Base-by-base conservation (phyloP, 2,329 filamentous ascomycete genomes). In the Talaromyces islandicus region DNA sequence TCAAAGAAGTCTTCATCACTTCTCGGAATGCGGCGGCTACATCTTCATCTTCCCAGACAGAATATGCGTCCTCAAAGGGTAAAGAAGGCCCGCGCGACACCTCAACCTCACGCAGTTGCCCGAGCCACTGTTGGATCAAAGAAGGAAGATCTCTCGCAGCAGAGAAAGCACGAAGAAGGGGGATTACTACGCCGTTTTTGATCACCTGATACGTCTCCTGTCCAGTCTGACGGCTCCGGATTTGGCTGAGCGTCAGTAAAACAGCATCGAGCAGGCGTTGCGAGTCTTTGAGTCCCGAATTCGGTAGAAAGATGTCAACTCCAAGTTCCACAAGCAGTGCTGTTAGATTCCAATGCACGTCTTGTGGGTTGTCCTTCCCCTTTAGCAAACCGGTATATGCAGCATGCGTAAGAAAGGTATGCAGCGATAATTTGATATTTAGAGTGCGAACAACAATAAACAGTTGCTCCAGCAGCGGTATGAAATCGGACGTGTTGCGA, bases 11-110 rank as follows among this genome's bases (percentile, higher is more conserved):
- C 27, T 67, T 69, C 60, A 74, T 62, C 57, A 74, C 54, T 17
- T 73, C 69, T 29, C 70, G 67, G 65, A 74, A 78, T 38, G 64
- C 66, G 27, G 71, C 68, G 35, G 72, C 73, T 14, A 80, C 38
- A 61, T 77, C 75, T 56, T 79, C 75, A 59, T 79, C 76, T 63
- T 80, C 77, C 78, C 78, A 80, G 3, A 78, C 69, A 7, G 74
- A 73, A 60, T 73, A 73, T 5, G 60, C 53, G 41, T 70, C 63
- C 54, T 63, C 55, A 12, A 60, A 30, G 25, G 21, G n/a, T 7
- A 17, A 14, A 2, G 27, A 14, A 27, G 43, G 11, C 7, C 19
- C 63, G 58, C 73, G 72, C 48, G 68, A 64, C 65, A 70, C 62
- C 61, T 78, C 74, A 11, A 77, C 62, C 7, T 68, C 62, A n/a